Evolutionary conservation across 2,329 filamentous ascomycete species (phyloP), one percentile per base, ranked within the genome.

Genomic region (Colletotrichum lupini): DNA sequence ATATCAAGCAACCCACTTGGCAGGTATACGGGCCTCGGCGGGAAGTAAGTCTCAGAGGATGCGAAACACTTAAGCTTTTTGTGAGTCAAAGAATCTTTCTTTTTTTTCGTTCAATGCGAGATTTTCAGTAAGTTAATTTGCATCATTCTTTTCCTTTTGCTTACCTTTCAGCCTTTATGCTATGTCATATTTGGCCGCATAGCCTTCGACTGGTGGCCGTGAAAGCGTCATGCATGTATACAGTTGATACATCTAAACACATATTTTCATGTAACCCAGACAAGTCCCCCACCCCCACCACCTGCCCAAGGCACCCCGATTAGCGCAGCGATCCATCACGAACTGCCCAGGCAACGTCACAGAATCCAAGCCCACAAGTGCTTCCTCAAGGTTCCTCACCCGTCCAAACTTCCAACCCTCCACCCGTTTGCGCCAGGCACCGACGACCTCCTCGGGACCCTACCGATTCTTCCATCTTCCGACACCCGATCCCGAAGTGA

Each of bases 331-430:
- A 58, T 64, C 56, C 71, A 73, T 70, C 71, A 73, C 67, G 71
- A 73, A 70, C 60, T 61, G 35, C 67, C 66, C 67, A 73, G 71
- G 71, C 71, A 73, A 73, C 71, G 71, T 73, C 71, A 73, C 67
- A 73, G 60, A 61, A 65, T 58, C 67, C 61, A 56, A 22, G 67
- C 67, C 59, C 70, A 56, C 67, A 73, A 30, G 67, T 30, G 56
- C 67, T 55, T 71, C 42, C 32, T 35, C 70, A 68, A 73, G 60
- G 49, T 49, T 28, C 52, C 26, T 19, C 19, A 1, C 42, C 61
- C 56, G 30, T 32, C 57, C 61, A 22, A 60, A 37, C 63, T 56
- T 32, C n/a, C 30, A 65, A 60, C 22, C 59, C 24, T 11, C 42
- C 66, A 52, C 30, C 55, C 53, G 53, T n/a, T 35, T 52, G 42